Conservation (phyloP, 1,284 basidiomycete species). For the Cyathus pygmaeus region DNA sequence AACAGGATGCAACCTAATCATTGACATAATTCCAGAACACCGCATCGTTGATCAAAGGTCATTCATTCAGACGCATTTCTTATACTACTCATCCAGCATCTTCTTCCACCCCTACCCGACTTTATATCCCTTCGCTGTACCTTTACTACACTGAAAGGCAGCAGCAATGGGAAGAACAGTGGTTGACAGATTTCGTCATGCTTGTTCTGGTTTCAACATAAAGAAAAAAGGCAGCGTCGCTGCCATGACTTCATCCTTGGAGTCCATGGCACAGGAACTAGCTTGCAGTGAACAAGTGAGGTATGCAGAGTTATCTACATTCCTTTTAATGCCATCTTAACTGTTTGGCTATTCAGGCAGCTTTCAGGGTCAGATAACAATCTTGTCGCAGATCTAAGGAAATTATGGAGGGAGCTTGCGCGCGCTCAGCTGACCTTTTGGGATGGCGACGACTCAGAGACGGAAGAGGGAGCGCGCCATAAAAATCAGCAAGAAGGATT, state of each 20-base stretch:
- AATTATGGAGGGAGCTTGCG: slow-evolving; percentile 62
- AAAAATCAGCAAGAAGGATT: slow-evolving; percentile 42
- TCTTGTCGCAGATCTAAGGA: slow-evolving; percentile 64
- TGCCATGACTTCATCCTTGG: slow-evolving; percentile 48
- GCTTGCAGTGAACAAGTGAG: slow-evolving; percentile 55
- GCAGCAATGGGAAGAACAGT: slow-evolving; percentile 5
- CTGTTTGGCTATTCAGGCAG: slow-evolving; percentile 40
- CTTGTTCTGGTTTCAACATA: slow-evolving; percentile 49
- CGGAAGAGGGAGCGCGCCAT: slow-evolving; percentile 37
- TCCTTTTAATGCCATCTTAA: not conserved
- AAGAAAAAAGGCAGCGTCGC: slow-evolving; percentile 38
- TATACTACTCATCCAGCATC: not conserved
- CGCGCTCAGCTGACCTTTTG: slow-evolving; percentile 57
- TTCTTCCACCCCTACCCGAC: not conserved
- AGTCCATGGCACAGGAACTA: slow-evolving; percentile 56
- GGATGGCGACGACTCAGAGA: slow-evolving; percentile 56
- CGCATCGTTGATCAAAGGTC: not conserved
- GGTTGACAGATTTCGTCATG: slow-evolving; percentile 44
- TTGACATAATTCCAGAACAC: no score
- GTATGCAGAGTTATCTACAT: slow-evolving; percentile 37
- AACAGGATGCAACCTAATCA: not conserved
- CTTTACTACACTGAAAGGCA: not conserved
- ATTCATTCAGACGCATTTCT: not conserved
- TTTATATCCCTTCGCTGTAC: not conserved
- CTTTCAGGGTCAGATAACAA: slow-evolving; percentile 57